Conservation (phyloP, 495 filamentous ascomycete species). For the Penicillium argentinense region DNA sequence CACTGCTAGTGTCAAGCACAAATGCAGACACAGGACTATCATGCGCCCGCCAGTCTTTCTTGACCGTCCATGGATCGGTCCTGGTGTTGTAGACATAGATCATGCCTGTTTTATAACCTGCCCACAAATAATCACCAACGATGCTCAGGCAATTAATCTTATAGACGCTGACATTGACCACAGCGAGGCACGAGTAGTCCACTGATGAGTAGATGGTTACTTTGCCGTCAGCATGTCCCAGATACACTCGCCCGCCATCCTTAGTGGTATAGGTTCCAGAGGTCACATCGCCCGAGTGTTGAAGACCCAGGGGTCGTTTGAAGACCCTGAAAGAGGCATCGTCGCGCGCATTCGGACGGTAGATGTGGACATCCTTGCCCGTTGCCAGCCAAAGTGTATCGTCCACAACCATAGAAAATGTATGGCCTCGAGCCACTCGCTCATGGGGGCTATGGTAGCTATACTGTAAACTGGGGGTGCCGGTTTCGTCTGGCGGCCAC, state of each 20-base stretch:
- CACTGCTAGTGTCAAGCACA: constrained; percentile 74
- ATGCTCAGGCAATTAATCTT: constrained; percentile 89
- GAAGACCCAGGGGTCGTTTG: constrained; percentile 63
- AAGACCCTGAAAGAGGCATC: constrained; percentile 70
- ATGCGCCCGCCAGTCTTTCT: constrained; percentile 94
- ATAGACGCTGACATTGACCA: constrained; percentile 86
- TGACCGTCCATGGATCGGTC: constrained; percentile 78
- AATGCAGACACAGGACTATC: constrained; percentile 76
- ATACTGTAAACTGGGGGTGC: constrained; percentile 68
- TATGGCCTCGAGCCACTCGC: constrained; percentile 79
- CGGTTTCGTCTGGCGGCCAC: constrained; percentile 78
- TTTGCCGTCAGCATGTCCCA: constrained; percentile 93
- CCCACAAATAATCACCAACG: constrained; percentile 86
- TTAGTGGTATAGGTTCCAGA: constrained; percentile 73
- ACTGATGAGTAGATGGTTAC: constrained; percentile 82
- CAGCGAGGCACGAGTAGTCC: constrained; percentile 70
- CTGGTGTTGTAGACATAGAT: constrained; percentile 87
- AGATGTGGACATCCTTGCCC: constrained; percentile 85
- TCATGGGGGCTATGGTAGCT: constrained; percentile 59
- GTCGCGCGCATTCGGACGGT: constrained; percentile 67
- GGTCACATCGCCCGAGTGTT: constrained; percentile 80
- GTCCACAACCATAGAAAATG: constrained; percentile 79
- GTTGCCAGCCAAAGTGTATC: constrained; percentile 84
- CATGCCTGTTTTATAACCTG: constrained; percentile 93
- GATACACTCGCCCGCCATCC: constrained; percentile 78